Evolutionary conservation across 2,329 filamentous ascomycete species (phyloP).

Genomic region (Aspergillus tanneri): DNA sequence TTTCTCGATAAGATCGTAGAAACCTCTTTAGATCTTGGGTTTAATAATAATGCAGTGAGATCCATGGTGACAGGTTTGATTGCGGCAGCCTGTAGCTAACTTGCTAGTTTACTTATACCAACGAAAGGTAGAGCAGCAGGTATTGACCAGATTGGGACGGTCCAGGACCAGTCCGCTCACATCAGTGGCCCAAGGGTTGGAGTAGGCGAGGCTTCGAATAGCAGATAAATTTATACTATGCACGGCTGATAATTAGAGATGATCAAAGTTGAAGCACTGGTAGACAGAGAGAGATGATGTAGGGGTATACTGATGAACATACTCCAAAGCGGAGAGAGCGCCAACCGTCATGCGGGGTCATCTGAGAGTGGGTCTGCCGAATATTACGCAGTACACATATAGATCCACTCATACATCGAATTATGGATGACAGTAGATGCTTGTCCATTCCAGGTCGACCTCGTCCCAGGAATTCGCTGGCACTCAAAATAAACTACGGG

Average conservation of each 20-base stretch:
- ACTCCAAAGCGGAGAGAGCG: neutral
- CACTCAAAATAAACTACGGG: no score
- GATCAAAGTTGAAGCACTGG: no score
- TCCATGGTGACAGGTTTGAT: neutral
- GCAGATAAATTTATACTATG: neutral
- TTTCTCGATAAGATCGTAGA: neutral
- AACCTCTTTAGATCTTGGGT: neutral
- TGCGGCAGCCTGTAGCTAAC: neutral
- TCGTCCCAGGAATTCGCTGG: no score
- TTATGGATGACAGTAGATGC: no score
- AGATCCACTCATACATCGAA: no score
- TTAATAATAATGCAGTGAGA: neutral
- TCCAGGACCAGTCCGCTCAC: neutral
- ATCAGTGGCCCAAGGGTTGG: neutral
- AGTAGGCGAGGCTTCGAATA: neutral
- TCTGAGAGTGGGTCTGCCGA: neutral
- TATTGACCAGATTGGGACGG: constrained; percentile 5
- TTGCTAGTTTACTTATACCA: neutral
- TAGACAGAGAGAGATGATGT: neutral
- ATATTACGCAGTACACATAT: no score
- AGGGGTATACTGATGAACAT: neutral
- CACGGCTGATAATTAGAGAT: neutral
- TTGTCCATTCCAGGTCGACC: no score
- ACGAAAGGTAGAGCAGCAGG: neutral
- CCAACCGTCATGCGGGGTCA: neutral